Evolutionary conservation across 2,329 filamentous ascomycete species (phyloP).

Genomic region (Diaporthe amygdali): DNA sequence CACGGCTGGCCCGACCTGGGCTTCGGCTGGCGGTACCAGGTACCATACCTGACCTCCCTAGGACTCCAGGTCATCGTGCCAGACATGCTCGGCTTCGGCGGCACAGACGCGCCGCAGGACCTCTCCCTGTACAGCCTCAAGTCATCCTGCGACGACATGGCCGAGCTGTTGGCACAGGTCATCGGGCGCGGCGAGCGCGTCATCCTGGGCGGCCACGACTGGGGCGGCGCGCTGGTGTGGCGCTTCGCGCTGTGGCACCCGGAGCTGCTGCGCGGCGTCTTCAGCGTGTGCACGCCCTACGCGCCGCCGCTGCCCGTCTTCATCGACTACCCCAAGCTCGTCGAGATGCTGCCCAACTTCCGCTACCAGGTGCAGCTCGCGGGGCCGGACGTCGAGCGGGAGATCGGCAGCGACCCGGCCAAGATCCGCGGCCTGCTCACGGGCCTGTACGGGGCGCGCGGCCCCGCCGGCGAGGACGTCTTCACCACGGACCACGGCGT

Average conservation of each 20-base stretch:
- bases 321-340: constrained; percentile 62
- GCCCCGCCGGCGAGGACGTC: constrained; percentile 56
- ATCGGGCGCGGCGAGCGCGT: constrained; percentile 54
- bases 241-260: constrained; percentile 77
- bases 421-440: constrained; percentile 74
- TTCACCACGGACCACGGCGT: constrained; percentile 69
- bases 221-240: constrained; percentile 81
- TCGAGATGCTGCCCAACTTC: constrained; percentile 67
- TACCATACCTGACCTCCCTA: constrained; percentile 74
- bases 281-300: constrained; percentile 83
- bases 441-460: constrained; percentile 71
- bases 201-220: constrained; percentile 90
- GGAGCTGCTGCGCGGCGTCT: constrained; percentile 73
- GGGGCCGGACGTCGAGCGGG: constrained; percentile 68
- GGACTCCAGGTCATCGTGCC: constrained; percentile 82
- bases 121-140: constrained; percentile 72
- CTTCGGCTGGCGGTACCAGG: constrained; percentile 89
- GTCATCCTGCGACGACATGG: constrained; percentile 75
- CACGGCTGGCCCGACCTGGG: constrained; percentile 86
- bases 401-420: constrained; percentile 57
- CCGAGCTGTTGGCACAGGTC: constrained; percentile 67
- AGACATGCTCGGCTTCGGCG: constrained; percentile 86
- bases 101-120: constrained; percentile 71
- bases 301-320: constrained; percentile 56
- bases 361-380: constrained; percentile 84